Evolutionary conservation across 2,329 filamentous ascomycete species (phyloP).

Genomic region (Cylindrodendrum hubeiense): DNA sequence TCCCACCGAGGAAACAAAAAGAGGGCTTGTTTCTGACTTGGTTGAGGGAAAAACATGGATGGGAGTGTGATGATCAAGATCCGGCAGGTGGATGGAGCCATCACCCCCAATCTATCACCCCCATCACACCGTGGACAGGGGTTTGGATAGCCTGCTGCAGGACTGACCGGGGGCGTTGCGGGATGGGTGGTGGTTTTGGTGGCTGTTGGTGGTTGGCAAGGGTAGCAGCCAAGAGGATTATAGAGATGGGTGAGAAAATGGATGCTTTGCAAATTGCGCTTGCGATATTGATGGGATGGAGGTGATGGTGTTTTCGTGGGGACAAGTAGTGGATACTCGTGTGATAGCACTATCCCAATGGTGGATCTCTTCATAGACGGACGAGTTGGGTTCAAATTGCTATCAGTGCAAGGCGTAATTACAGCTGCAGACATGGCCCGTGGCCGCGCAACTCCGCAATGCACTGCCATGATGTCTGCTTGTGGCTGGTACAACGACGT

Average conservation of each 20-base stretch:
- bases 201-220: not conserved
- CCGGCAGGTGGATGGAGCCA: slow-evolving; percentile 12
- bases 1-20: not conserved
- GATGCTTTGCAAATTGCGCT: not conserved
- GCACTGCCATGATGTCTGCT: not conserved
- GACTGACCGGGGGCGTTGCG: not conserved
- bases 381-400: not conserved
- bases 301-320: not conserved
- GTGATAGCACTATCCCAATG: not conserved
- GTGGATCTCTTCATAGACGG: not conserved
- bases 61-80: slow-evolving; percentile 15
- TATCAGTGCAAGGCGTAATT: not conserved
- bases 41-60: not conserved
- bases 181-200: not conserved
- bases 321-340: not conserved
- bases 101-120: not conserved
- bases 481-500: not conserved
- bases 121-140: not conserved
- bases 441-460: not conserved
- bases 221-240: not conserved
- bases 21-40: not conserved
- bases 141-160: not conserved
- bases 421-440: not conserved
- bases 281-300: not conserved
- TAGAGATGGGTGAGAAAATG: not conserved